Conservation (phyloP, 352 stramenopile genomes). For the Phytophthora ohioensis region DNA sequence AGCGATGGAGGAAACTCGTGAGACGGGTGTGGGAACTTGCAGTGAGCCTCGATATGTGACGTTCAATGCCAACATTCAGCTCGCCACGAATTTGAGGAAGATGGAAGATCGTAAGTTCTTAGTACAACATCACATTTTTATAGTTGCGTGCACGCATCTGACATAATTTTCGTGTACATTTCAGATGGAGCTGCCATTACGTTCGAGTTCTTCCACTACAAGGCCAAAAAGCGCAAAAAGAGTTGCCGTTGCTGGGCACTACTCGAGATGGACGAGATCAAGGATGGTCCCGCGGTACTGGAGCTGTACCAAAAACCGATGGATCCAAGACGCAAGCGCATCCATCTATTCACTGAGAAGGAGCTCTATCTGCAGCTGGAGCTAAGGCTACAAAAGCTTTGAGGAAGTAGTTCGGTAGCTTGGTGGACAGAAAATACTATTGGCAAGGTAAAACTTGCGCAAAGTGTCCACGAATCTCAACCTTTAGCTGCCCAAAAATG, state of each 20-base stretch:
- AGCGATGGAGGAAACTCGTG: conserved; percentile 61
- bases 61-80: conserved; percentile 56
- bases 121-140: not conserved
- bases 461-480: conserved; percentile 5
- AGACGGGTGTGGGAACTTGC: conserved; percentile 53
- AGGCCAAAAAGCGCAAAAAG: conserved; percentile 81
- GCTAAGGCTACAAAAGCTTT: conserved; percentile 40
- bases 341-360: conserved; percentile 81
- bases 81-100: conserved; percentile 56
- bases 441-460: no score
- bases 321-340: conserved; percentile 68
- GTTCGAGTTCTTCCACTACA: conserved; percentile 83
- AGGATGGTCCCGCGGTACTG: conserved; percentile 44
- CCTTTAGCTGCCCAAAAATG: conserved; percentile 62
- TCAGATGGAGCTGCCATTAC: conserved; percentile 66
- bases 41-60: conserved; percentile 55
- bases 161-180: conserved; percentile 3
- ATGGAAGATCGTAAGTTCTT: conserved; percentile 61
- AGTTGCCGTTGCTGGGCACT: conserved; percentile 79
- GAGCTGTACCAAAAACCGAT: conserved; percentile 81
- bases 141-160: not conserved
- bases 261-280: conserved; percentile 77
- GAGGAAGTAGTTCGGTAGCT: not conserved
- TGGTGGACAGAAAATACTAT: conserved; percentile 1
- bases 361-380: conserved; percentile 73